phyloP scores from a whole-genome alignment of 805 yeast species.

The Candida maltosa region DNA sequence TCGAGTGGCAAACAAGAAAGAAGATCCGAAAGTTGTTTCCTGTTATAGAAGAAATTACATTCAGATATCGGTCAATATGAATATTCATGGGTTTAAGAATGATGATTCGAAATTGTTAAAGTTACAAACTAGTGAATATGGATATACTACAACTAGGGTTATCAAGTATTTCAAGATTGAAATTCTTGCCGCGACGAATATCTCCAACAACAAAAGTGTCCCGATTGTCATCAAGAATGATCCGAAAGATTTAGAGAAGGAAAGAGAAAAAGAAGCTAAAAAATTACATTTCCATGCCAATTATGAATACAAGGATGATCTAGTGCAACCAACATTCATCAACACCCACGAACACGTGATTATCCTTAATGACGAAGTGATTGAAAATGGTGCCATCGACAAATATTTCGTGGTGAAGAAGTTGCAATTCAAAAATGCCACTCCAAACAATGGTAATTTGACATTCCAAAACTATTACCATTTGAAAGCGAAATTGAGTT shows the following conservation, averaged over 20 bases:
- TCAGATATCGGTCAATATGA: slow-evolving; percentile 29
- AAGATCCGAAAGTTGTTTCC: slow-evolving; percentile 37
- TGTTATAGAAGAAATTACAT: slow-evolving; percentile 45
- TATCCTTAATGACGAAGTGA: slow-evolving; percentile 20
- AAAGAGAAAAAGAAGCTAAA: slow-evolving; percentile 12
- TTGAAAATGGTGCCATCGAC: slow-evolving; percentile 21
- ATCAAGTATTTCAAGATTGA: slow-evolving; percentile 37
- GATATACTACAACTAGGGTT: slow-evolving; percentile 33
- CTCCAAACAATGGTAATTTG: slow-evolving; percentile 50
- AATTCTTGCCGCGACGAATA: slow-evolving; percentile 33
- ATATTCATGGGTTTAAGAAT: slow-evolving; percentile 23
- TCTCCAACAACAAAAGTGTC: slow-evolving; percentile 25
- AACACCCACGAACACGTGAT: slow-evolving; percentile 21
- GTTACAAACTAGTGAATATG: slow-evolving; percentile 32
- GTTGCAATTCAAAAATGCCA: slow-evolving; percentile 48
- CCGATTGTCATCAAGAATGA: slow-evolving; percentile 24
- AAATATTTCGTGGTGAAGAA: slow-evolving; percentile 34
- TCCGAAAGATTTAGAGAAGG: slow-evolving; percentile 15
- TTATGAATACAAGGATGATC: slow-evolving; percentile 11
- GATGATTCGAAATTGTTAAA: slow-evolving; percentile 25
- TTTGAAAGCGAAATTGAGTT: slow-evolving; percentile 29
- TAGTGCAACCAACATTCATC: slow-evolving; percentile 16
- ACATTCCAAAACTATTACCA: slow-evolving; percentile 45
- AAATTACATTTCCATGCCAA: background rate
- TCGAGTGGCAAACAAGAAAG: slow-evolving; percentile 3